A percentile compares a stretch with the other conserved stretches of the same genome.
Conservation (phyloP, 306 rosid genomes). For the Prunus mume region DNA sequence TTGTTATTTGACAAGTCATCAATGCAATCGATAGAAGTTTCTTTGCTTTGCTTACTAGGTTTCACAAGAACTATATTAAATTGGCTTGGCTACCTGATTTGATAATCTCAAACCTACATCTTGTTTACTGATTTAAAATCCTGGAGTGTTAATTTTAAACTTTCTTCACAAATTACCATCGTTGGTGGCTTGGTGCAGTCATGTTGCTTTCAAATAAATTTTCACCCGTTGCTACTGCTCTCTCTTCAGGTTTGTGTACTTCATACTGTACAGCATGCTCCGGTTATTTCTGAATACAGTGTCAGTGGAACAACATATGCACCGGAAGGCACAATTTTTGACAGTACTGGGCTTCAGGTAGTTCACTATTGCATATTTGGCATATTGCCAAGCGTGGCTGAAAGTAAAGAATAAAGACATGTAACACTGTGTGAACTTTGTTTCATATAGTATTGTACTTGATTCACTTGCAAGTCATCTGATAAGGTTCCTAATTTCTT, state of each 20-base stretch:
- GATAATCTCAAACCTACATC: not conserved
- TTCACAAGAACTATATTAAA: not conserved
- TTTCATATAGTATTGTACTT: not conserved
- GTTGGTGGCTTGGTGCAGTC: not conserved
- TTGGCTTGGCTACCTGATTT: not conserved
- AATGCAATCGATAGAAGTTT: not conserved
- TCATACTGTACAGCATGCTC: slow-evolving; percentile 58
- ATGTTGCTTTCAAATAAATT: not conserved
- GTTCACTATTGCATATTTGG: not conserved
- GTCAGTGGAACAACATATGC: slow-evolving; percentile 92
- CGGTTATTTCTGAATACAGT: slow-evolving; percentile 67
- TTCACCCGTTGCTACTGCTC: slow-evolving; percentile 20
- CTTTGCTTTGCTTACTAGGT: not conserved
- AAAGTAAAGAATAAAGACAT: not conserved
- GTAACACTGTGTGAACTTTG: not conserved
- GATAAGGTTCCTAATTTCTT: not conserved
- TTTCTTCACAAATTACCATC: not conserved
- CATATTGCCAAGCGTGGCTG: not conserved
- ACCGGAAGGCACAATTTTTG: slow-evolving; percentile 80
- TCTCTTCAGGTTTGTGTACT: slow-evolving; percentile 77
- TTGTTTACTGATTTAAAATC: not conserved
- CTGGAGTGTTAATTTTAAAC: not conserved
- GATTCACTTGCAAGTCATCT: not conserved
- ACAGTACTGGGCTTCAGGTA: slow-evolving; percentile 71
- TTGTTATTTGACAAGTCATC: not conserved